A percentile compares a stretch with the other conserved stretches of the same genome.
Evolutionary conservation across 192 early-diverging fungal species (phyloP).

Genomic region (Coemansia brasiliensis): DNA sequence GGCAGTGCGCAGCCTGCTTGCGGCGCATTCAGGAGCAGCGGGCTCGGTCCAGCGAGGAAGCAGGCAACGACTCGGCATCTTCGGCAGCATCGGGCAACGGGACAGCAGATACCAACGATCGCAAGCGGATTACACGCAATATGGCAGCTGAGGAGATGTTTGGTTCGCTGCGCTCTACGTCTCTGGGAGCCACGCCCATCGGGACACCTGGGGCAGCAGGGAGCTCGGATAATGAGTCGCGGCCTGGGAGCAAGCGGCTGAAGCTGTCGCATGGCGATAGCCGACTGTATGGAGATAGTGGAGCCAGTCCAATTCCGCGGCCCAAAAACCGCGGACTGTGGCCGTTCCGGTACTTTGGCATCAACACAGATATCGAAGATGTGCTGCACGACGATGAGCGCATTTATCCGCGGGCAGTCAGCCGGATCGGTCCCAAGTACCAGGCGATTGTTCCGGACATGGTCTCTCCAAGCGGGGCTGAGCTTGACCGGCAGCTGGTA

Average conservation of each 20-base stretch:
- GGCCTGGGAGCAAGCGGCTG: constrained; percentile 43
- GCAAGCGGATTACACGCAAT: constrained; percentile 42
- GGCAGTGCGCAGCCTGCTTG: constrained; percentile 79
- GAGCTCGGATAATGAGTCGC: constrained; percentile 49
- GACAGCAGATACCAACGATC: constrained; percentile 16
- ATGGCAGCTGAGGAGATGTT: constrained; percentile 23
- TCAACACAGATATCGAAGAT: constrained; percentile 72
- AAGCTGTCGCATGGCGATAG: constrained; percentile 34
- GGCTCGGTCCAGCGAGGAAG: constrained; percentile 10
- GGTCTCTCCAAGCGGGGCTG: constrained; percentile 40
- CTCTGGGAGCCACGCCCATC: background rate
- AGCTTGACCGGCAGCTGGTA: constrained; percentile 30
- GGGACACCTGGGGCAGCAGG: constrained; percentile 9
- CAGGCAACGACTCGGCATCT: constrained; percentile 5
- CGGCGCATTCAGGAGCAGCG: constrained; percentile 43
- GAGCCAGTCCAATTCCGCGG: constrained; percentile 26
- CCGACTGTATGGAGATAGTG: constrained; percentile 5
- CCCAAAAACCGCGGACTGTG: constrained; percentile 63
- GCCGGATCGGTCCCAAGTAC: constrained; percentile 78
- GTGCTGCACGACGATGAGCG: constrained; percentile 72
- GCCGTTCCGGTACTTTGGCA: constrained; percentile 90
- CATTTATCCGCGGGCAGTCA: constrained; percentile 75
- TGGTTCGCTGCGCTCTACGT: constrained; percentile 7
- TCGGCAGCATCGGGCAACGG: background rate
- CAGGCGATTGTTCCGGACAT: constrained; percentile 72